phyloP scores from a whole-genome alignment of 305 asterid species.

The Fraxinus latifolia region DNA sequence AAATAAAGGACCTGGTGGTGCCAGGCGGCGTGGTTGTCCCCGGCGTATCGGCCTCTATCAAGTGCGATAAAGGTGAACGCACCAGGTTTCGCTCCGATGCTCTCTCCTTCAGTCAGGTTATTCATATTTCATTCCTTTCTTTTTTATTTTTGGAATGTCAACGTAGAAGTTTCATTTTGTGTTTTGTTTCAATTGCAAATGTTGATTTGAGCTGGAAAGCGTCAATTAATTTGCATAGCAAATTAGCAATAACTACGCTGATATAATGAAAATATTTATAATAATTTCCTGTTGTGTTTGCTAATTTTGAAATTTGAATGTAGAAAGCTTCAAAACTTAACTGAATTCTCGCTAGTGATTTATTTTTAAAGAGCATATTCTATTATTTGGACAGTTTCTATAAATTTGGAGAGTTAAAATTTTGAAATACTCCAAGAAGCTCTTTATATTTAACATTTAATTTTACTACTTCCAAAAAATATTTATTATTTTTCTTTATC shows the following conservation, averaged over 20 bases:
- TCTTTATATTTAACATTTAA: too few species aligned
- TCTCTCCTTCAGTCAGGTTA: conserved; percentile 72
- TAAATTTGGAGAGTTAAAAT: too few species aligned
- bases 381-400: too few species aligned
- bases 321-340: neutral
- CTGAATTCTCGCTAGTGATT: neutral
- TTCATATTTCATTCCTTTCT: neutral
- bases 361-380: too few species aligned
- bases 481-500: too few species aligned
- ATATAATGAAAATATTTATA: neutral
- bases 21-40: conserved; percentile 77
- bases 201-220: neutral
- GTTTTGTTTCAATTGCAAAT: neutral
- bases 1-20: conserved; percentile 54
- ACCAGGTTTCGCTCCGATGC: conserved; percentile 86
- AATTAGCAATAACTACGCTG: conserved; percentile 4
- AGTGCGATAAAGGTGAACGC: conserved; percentile 96
- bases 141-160: neutral
- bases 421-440: too few species aligned
- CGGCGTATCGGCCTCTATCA: conserved; percentile 57
- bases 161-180: neutral
- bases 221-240: neutral
- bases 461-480: too few species aligned
- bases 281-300: neutral
- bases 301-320: neutral